These are phyloP conservation scores for Solanum sparsipilum DNA, from an alignment of 257 asterid species.

Conservation along the genomic window DNA sequence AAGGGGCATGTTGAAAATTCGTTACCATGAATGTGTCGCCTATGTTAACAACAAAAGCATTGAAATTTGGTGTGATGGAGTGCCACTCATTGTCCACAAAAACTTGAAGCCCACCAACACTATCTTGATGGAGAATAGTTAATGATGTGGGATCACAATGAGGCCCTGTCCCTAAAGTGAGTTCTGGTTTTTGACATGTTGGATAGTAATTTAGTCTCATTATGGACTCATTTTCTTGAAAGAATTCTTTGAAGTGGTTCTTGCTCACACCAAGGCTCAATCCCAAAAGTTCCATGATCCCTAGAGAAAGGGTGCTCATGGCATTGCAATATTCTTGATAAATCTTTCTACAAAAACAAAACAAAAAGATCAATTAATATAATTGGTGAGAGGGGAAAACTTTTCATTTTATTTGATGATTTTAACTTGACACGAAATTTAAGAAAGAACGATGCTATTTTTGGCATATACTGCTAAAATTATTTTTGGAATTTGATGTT, in stretches of 20 bases:
- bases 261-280: constrained; percentile 9
- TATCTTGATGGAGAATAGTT: constrained; percentile 18
- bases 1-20: not conserved
- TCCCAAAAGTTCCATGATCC: constrained; percentile 11
- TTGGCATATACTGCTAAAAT: not conserved
- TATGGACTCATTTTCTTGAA: not conserved
- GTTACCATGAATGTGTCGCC: constrained; percentile 9
- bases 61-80: not conserved
- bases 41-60: constrained; percentile 10
- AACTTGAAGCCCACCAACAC: constrained; percentile 12
- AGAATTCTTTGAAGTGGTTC: constrained; percentile 1
- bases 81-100: constrained; percentile 12
- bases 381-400: not conserved
- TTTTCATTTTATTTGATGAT: not conserved
- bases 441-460: not conserved
- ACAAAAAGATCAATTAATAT: not conserved
- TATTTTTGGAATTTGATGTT: not conserved
- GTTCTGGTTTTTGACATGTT: constrained; percentile 7
- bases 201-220: constrained; percentile 16
- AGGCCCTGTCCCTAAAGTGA: constrained; percentile 15
- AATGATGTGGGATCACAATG: constrained; percentile 19
- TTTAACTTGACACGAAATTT: not conserved
- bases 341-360: not conserved
- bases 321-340: constrained; percentile 12
- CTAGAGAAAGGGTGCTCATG: not conserved